Conservation (phyloP, 441 rosid genomes). For the Bruguiera hainesii region DNA sequence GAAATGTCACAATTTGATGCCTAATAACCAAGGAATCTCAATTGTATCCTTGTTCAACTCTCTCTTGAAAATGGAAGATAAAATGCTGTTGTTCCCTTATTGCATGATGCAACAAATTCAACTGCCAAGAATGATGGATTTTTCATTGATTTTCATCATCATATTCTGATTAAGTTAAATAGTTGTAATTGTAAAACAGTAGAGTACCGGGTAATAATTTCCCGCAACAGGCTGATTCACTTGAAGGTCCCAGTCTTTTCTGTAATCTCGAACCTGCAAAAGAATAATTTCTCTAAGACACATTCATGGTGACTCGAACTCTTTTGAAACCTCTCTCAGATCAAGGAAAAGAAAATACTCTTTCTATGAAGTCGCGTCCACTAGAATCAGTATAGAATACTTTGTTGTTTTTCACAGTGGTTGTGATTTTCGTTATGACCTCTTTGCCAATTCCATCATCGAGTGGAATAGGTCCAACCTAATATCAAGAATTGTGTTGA, state of each 20-base stretch:
- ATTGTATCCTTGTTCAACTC: no score
- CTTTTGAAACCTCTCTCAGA: conserved; percentile 9
- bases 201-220: conserved; percentile 93
- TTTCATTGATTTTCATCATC: no score
- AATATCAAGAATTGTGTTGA: conserved; percentile 13
- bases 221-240: conserved; percentile 94
- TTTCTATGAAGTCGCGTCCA: conserved; percentile 90
- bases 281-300: conserved; percentile 7
- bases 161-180: no score
- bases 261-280: conserved; percentile 82
- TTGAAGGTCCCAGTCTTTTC: conserved; percentile 87
- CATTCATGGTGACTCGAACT: background rate
- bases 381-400: conserved; percentile 92
- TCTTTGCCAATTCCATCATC: conserved; percentile 89
- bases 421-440: conserved; percentile 73
- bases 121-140: no score
- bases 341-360: conserved; percentile 45
- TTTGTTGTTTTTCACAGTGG: conserved; percentile 58
- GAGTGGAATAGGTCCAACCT: conserved; percentile 91
- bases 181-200: conserved; percentile 2
- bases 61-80: no score
- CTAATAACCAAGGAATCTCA: background rate
- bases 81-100: no score
- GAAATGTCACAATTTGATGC: conserved; percentile 8
- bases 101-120: no score